Conservation (phyloP, 2,329 filamentous ascomycete species). For the Fusarium gaditjirri region DNA sequence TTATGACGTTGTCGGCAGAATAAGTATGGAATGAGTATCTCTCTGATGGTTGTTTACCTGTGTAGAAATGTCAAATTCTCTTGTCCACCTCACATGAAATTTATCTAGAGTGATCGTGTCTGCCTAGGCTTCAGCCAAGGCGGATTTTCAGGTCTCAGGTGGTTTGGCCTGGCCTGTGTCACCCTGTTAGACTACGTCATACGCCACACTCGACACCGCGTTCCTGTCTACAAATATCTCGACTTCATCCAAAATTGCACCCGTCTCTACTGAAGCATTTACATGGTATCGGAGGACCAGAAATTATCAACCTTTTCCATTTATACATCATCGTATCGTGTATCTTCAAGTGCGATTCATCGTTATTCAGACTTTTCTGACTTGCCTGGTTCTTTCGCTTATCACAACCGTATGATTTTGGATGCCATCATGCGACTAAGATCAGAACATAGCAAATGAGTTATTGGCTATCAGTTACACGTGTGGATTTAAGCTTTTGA, state of each 20-base stretch:
- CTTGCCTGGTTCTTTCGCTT: background rate
- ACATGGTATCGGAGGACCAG: too few species aligned
- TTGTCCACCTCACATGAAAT: rapidly evolving
- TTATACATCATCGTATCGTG: background rate
- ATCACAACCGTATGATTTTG: background rate
- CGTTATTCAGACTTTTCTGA: background rate
- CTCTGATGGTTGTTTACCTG: background rate
- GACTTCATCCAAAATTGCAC: rapidly evolving
- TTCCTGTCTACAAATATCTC: rapidly evolving
- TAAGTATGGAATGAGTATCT: too few species aligned
- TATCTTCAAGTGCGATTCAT: background rate
- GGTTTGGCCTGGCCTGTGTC: background rate
- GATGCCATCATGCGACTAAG: background rate
- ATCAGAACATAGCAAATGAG: background rate
- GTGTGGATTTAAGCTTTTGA: background rate
- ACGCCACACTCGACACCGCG: too few species aligned
- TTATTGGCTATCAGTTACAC: background rate
- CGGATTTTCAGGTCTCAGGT: background rate
- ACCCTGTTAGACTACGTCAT: background rate
- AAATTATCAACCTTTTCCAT: background rate
- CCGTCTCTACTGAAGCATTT: too few species aligned
- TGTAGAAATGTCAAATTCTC: background rate
- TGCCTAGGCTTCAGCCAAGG: slow-evolving; percentile 20
- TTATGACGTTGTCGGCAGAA: too few species aligned
- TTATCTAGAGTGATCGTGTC: background rate